Conservation (phyloP, 495 filamentous ascomycete genomes). For the Hypoxylon subgilvum region DNA sequence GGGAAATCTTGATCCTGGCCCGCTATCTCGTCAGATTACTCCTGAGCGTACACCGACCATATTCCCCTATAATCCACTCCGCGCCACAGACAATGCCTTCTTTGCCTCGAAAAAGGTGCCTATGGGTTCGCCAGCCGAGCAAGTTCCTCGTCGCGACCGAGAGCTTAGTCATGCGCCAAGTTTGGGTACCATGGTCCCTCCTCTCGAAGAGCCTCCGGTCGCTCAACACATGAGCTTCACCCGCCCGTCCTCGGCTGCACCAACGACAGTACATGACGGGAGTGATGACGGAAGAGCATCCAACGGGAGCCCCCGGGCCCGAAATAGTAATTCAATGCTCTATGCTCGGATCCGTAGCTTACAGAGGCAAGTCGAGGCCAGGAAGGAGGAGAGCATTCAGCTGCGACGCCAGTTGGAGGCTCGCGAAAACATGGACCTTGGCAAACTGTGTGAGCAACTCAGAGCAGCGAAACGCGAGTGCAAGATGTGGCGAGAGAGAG, state of each 20-base stretch:
- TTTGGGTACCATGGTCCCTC: conserved; percentile 37
- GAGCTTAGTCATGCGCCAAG: conserved; percentile 26
- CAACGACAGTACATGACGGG: conserved; percentile 1
- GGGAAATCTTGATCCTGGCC: neutral
- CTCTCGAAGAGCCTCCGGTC: conserved; percentile 36
- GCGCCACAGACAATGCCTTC: conserved; percentile 14
- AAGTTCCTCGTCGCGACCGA: conserved; percentile 11
- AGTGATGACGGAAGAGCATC: conserved; percentile 9
- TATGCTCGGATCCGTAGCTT: conserved; percentile 54
- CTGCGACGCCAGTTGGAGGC: conserved; percentile 51
- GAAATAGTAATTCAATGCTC: conserved; percentile 46
- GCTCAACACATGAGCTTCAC: conserved; percentile 37
- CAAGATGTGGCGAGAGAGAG: conserved; percentile 55
- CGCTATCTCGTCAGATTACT: neutral
- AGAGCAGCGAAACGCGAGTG: conserved; percentile 51
- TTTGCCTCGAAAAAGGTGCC: conserved; percentile 22
- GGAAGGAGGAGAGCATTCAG: conserved; percentile 49
- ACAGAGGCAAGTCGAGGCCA: conserved; percentile 48
- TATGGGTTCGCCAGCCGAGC: neutral
- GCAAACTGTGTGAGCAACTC: conserved; percentile 52
- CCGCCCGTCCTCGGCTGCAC: conserved; percentile 13
- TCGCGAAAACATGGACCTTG: conserved; percentile 46
- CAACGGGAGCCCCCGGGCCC: conserved; percentile 17
- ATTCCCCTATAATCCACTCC: conserved; percentile 4
- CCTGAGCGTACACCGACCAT: conserved; percentile 7